Evolutionary conservation across 805 yeast genomes (phyloP).

Genomic region (Candida palmyrensis): DNA sequence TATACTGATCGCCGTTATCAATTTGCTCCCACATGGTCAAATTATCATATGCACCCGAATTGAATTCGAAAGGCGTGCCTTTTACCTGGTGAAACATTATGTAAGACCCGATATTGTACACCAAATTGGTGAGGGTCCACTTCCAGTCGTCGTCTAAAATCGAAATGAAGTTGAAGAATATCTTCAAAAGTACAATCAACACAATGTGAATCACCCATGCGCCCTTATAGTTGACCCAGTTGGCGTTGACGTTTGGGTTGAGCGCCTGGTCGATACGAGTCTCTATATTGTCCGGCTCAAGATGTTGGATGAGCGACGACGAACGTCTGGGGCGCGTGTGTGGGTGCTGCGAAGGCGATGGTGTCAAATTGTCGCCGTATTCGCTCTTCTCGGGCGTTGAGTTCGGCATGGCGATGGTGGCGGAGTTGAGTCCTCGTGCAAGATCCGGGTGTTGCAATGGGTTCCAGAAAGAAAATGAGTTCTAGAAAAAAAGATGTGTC

Average conservation of each 20-base stretch:
- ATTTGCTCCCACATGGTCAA: constrained; percentile 99
- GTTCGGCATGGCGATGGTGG: too few relatives aligned
- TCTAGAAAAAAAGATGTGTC: too few relatives aligned
- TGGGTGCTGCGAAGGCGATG: constrained; percentile 22
- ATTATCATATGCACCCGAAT: constrained; percentile 92
- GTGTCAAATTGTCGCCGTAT: constrained; percentile 12
- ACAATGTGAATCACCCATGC: constrained; percentile 95
- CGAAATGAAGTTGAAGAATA: constrained; percentile 75
- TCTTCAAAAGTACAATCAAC: constrained; percentile 65
- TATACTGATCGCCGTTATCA: constrained; percentile 92
- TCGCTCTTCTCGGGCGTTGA: too few relatives aligned
- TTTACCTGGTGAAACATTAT: constrained; percentile 95
- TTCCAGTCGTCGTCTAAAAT: constrained; percentile 77
- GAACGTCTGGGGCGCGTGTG: constrained; percentile 57
- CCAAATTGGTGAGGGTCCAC: constrained; percentile 90
- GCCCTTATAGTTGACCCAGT: constrained; percentile 94
- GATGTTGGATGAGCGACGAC: constrained; percentile 83
- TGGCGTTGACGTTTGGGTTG: constrained; percentile 86
- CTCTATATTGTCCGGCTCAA: constrained; percentile 88
- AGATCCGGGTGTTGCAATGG: too few relatives aligned
- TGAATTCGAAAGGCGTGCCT: constrained; percentile 96
- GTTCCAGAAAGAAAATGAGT: too few relatives aligned
- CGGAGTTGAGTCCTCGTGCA: too few relatives aligned
- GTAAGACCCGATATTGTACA: constrained; percentile 87
- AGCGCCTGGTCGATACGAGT: constrained; percentile 88